phyloP scores from a whole-genome alignment of 208 protist species.

The Naegleria gruberi region DNA sequence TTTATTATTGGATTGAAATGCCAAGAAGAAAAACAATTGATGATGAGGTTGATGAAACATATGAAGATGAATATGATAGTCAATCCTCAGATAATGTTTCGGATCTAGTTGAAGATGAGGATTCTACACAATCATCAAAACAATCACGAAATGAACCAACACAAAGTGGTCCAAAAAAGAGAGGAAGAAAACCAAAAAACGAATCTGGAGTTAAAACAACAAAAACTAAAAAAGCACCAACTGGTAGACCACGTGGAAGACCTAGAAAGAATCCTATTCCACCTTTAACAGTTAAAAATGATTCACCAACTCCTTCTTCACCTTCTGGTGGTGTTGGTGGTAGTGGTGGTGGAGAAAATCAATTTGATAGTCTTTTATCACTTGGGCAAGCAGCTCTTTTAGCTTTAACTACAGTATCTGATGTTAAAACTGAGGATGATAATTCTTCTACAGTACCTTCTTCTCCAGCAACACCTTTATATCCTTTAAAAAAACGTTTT shows the following conservation, averaged over 20 bases:
- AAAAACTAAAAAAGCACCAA: not conserved
- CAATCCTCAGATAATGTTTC: not conserved
- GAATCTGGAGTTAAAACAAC: not conserved
- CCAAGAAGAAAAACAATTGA: conserved; percentile 9
- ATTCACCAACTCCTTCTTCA: not conserved
- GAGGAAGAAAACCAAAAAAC: not conserved
- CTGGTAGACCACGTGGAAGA: not conserved
- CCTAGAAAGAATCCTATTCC: not conserved
- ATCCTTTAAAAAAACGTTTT: not conserved
- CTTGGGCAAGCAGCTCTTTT: not conserved
- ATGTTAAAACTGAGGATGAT: not conserved
- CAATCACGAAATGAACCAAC: not conserved
- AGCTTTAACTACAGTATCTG: not conserved
- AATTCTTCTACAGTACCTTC: not conserved
- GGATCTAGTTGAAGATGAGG: not conserved
- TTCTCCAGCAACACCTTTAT: not conserved
- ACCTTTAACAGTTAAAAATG: not conserved
- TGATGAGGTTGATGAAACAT: not conserved
- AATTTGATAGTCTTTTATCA: not conserved
- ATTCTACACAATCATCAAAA: not conserved
- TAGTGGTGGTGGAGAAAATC: no score
- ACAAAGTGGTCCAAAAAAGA: not conserved
- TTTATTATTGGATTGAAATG: no score
- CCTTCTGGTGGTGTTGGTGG: not conserved
- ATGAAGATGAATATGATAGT: not conserved